Evolutionary conservation across 805 yeast species (phyloP).

Genomic region (Saccharomycopsis sp.): DNA sequence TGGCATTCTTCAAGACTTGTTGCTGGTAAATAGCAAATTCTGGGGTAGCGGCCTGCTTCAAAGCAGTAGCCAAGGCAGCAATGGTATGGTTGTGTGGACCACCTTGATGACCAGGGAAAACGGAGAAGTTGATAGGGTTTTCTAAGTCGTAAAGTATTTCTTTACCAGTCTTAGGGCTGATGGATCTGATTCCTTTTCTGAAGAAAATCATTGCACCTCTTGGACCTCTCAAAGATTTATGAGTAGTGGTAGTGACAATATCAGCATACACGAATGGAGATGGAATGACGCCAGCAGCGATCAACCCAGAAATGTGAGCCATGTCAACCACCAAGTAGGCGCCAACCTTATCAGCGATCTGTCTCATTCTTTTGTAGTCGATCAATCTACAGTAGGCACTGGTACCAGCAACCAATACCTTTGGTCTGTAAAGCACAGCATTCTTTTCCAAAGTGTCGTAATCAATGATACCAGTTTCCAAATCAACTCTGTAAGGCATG

Average conservation of each 20-base stretch:
- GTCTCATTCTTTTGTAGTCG: slow-evolving; percentile 94
- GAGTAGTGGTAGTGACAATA: slow-evolving; percentile 97
- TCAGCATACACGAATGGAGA: slow-evolving; percentile 97
- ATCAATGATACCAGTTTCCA: slow-evolving; percentile 89
- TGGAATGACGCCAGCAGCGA: slow-evolving; percentile 93
- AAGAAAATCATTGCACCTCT: slow-evolving; percentile 99
- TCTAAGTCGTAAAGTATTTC: slow-evolving; percentile 88
- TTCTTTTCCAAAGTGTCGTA: slow-evolving; percentile 91
- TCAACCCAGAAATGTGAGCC: slow-evolving; percentile 97
- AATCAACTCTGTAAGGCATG: slow-evolving; percentile 95
- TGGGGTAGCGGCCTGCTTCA: slow-evolving; percentile 86
- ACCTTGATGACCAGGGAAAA: slow-evolving; percentile 99
- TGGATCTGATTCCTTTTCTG: slow-evolving; percentile 89
- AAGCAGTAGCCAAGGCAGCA: slow-evolving; percentile 93
- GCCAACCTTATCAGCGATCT: slow-evolving; percentile 94
- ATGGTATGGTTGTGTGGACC: slow-evolving; percentile 99
- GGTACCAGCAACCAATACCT: slow-evolving; percentile 94
- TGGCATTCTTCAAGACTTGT: slow-evolving; percentile 84
- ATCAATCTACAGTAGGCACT: slow-evolving; percentile 96
- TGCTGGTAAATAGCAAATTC: slow-evolving; percentile 88
- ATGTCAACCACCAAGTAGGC: slow-evolving; percentile 94
- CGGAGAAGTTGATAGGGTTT: slow-evolving; percentile 93
- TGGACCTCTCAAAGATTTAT: slow-evolving; percentile 98
- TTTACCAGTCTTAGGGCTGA: slow-evolving; percentile 84
- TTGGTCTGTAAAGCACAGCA: slow-evolving; percentile 90